Evolutionary conservation across 2,329 filamentous ascomycete genomes (phyloP), one percentile per base, ranked within the genome.

Genomic region (Colletotrichum sublineola): DNA sequence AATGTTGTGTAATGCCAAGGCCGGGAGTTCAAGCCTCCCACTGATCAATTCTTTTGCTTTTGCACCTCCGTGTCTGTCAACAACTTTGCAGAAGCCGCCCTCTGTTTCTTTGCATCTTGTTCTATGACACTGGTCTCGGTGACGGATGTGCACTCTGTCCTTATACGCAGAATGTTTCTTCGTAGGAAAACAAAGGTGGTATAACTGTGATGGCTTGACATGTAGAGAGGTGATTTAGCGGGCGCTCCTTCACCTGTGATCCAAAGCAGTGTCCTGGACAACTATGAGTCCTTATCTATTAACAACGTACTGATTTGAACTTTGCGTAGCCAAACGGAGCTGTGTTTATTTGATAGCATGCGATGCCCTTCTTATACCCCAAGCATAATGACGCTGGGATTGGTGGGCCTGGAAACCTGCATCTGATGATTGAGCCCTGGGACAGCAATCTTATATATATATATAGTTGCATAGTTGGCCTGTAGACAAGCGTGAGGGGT

Each of bases 11-110:
- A 48, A 61, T 61, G 58, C 58, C 58, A 61, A 61, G 58, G 58
- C 42, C 58, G 58, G 58, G 58, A 61, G 58, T 61, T 61, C 58
- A 61, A 61, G 58, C 58, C 58, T 61, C 58, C 58, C 58, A 61
- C 58, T 61, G 58, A 61, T 61, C 58, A 61, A 18, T 3, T 1
- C 5, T 24, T 46, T 61, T 36, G 18, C 9, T 24, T 24, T 24
- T 24, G 24, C 24, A 24, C 24, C 24, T 24, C 24, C 24, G 24
- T 24, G 24, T 24, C 24, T 24, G 24, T 24, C 24, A 24, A 24
- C 24, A 24, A 24, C 24, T 1, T 24, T 24, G 24, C 24, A 24
- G 24, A 24, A 24, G 24, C 24, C 24, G 24, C 24, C 24, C 24
- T 24, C 24, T 24, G 24, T 24, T 24, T 24, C 24, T 24, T 24